phyloP scores from a whole-genome alignment of 164 flowering plant genomes.

The Houttuynia cordata region DNA sequence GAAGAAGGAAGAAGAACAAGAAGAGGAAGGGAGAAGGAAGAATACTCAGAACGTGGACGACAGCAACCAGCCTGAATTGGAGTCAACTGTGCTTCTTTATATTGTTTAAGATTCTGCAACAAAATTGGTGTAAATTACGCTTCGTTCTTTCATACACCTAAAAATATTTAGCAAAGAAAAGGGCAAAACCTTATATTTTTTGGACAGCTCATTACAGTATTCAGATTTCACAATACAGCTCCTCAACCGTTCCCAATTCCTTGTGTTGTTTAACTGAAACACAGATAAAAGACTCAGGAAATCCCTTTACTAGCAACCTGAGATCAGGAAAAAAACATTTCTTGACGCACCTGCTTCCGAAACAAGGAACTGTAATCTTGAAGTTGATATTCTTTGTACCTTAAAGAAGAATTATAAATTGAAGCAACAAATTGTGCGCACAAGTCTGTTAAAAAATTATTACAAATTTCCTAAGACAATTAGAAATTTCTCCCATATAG shows the following conservation, averaged over 20 bases:
- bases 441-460: not conserved
- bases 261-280: conserved; percentile 60
- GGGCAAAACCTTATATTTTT: conserved; percentile 51
- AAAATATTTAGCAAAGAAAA: not conserved
- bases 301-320: not conserved
- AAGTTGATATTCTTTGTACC: conserved; percentile 93
- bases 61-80: conserved; percentile 97
- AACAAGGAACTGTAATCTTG: conserved; percentile 86
- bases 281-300: no score
- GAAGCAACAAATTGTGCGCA: not conserved
- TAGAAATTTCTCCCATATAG: no score
- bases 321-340: not conserved
- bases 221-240: conserved; percentile 85
- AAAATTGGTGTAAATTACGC: not conserved
- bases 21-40: conserved; percentile 1
- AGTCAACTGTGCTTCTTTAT: conserved; percentile 54
- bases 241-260: conserved; percentile 69
- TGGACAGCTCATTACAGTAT: conserved; percentile 65
- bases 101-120: conserved; percentile 63
- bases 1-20: no score
- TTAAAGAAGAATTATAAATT: conserved; percentile 14
- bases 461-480: no score
- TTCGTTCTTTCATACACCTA: not conserved
- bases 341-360: conserved; percentile 49
- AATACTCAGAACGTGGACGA: conserved; percentile 88